Evolutionary conservation across 768 basidiomycete genomes (phyloP).

Genomic region (Panaeolus papilionaceus): DNA sequence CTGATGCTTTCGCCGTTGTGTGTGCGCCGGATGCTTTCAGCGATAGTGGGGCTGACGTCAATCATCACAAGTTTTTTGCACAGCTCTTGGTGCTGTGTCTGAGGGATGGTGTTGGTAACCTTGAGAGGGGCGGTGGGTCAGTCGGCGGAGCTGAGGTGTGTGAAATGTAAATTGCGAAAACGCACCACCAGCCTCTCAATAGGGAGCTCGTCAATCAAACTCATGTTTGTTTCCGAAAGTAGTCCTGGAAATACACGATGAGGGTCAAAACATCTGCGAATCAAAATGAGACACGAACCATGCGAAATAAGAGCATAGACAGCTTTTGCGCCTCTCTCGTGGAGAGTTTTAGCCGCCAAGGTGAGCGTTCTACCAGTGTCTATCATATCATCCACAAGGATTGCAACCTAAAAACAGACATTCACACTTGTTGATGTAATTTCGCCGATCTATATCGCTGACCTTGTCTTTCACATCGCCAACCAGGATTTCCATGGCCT

Average conservation of each 20-base stretch:
- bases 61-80: constrained; percentile 86
- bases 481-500: constrained; percentile 92
- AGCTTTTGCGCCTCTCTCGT: constrained; percentile 87
- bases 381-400: constrained; percentile 99
- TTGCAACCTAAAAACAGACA: constrained; percentile 66
- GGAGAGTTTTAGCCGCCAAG: constrained; percentile 83
- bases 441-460: constrained; percentile 20
- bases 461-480: constrained; percentile 94
- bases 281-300: constrained; percentile 53
- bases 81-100: constrained; percentile 64
- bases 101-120: constrained; percentile 97
- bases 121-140: constrained; percentile 35
- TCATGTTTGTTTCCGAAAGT: constrained; percentile 78
- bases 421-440: neutral
- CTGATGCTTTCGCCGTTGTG: constrained; percentile 96
- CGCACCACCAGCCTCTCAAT: constrained; percentile 87
- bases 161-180: constrained; percentile 19
- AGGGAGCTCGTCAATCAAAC: constrained; percentile 70
- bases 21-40: constrained; percentile 94
- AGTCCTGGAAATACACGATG: constrained; percentile 55
- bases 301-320: constrained; percentile 93
- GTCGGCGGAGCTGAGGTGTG: neutral
- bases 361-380: constrained; percentile 92
- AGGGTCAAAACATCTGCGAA: constrained; percentile 22
- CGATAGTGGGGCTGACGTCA: constrained; percentile 90